phyloP scores from a whole-genome alignment of 2,329 filamentous ascomycete species.

The Penicillium sp. region DNA sequence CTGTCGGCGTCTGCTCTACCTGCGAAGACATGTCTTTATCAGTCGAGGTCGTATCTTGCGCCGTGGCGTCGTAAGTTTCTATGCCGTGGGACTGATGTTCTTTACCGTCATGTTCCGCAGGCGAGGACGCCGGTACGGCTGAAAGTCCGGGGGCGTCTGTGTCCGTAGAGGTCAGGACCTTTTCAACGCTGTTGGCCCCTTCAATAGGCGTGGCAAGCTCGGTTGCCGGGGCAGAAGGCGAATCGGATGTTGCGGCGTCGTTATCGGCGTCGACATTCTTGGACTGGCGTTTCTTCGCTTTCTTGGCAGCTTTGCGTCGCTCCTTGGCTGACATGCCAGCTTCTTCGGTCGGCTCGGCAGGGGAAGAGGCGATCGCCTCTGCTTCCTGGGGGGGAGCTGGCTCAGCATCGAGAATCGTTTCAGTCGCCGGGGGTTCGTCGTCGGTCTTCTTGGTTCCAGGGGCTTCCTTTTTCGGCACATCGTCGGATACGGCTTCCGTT shows the following conservation, averaged over 20 bases:
- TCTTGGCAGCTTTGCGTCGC: constrained; percentile 51
- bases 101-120: constrained; percentile 46
- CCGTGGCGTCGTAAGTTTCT: constrained; percentile 34
- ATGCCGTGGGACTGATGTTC: constrained; percentile 45
- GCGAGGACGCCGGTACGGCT: constrained; percentile 29
- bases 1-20: constrained; percentile 40
- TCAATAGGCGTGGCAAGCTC: constrained; percentile 12
- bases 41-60: constrained; percentile 44
- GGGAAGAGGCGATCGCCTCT: neutral
- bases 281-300: constrained; percentile 41
- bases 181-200: constrained; percentile 9
- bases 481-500: neutral
- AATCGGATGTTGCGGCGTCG: constrained; percentile 7
- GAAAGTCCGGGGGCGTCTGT: constrained; percentile 20
- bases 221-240: constrained; percentile 7
- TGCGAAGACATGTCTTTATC: constrained; percentile 45
- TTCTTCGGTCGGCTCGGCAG: constrained; percentile 12
- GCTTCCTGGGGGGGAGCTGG: neutral
- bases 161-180: constrained; percentile 14
- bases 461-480: constrained; percentile 10
- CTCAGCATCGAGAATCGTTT: constrained; percentile 4
- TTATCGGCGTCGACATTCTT: constrained; percentile 26
- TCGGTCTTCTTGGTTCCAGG: constrained; percentile 15
- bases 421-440: neutral
- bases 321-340: constrained; percentile 35